Evolutionary conservation across 2,329 filamentous ascomycete species (phyloP).

Genomic region (Blumeria hordei): DNA sequence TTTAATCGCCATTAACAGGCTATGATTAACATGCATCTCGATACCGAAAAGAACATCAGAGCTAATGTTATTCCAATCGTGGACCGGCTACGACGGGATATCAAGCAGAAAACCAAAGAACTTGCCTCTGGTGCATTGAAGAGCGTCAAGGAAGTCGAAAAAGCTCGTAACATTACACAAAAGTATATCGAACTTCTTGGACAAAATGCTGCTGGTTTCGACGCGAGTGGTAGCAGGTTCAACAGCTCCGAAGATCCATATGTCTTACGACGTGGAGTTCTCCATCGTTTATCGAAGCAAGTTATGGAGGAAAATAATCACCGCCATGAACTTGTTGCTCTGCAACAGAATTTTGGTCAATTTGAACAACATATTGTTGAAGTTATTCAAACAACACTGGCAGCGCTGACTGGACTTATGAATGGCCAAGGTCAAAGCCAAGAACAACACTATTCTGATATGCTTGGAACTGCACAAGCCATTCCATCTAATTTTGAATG

Average conservation of each 20-base stretch:
- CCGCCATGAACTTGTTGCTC: constrained; percentile 65
- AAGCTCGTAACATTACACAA: constrained; percentile 63
- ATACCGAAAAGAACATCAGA: constrained; percentile 80
- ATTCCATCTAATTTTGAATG: constrained; percentile 78
- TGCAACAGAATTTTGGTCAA: constrained; percentile 71
- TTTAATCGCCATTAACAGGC: constrained; percentile 24
- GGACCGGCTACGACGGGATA: constrained; percentile 77
- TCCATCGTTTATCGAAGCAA: constrained; percentile 73
- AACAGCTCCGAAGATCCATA: constrained; percentile 65
- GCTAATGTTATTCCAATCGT: constrained; percentile 68
- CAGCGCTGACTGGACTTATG: constrained; percentile 60
- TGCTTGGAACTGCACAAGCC: constrained; percentile 50
- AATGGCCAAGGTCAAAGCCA: constrained; percentile 62
- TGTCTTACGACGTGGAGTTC: constrained; percentile 55
- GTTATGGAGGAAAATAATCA: constrained; percentile 91
- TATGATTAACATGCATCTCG: constrained; percentile 66
- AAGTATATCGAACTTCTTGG: constrained; percentile 91
- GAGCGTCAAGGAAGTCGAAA: constrained; percentile 74
- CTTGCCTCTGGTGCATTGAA: constrained; percentile 59
- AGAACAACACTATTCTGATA: constrained; percentile 60
- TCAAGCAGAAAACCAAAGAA: constrained; percentile 92
- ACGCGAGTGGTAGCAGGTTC: constrained; percentile 49
- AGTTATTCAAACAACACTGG: constrained; percentile 60
- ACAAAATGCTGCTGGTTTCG: constrained; percentile 58
- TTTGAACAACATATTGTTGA: constrained; percentile 75